Conservation (phyloP, 164 flowering plant species). For the Vitis riparia region DNA sequence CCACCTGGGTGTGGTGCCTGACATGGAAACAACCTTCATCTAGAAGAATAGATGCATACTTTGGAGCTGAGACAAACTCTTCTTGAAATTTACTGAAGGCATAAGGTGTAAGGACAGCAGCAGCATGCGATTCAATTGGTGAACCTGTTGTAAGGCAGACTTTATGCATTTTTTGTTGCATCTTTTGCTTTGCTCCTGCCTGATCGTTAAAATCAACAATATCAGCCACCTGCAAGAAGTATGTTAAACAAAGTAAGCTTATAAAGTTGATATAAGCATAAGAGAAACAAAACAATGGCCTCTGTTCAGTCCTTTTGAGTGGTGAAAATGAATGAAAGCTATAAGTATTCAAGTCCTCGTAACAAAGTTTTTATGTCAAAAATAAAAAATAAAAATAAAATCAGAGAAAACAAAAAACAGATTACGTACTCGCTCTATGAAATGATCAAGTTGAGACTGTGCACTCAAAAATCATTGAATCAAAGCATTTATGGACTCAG, state of each 20-base stretch:
- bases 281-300: no score
- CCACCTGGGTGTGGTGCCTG: conserved; percentile 68
- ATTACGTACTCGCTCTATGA: conserved; percentile 55
- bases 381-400: not conserved
- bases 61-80: conserved; percentile 75
- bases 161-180: conserved; percentile 50
- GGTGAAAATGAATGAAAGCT: no score
- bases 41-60: conserved; percentile 64
- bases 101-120: conserved; percentile 69
- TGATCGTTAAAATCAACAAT: conserved; percentile 54
- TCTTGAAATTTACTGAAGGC: conserved; percentile 77
- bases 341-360: no score
- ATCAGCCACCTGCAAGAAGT: conserved; percentile 45
- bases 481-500: conserved; percentile 57
- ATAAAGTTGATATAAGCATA: not conserved
- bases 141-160: conserved; percentile 71
- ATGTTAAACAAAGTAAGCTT: conserved; percentile 7
- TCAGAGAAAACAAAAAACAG: not conserved
- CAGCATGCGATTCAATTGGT: conserved; percentile 84
- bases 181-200: conserved; percentile 48
- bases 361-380: no score
- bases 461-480: conserved; percentile 68
- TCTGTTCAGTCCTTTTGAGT: no score
- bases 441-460: conserved; percentile 52
- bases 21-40: conserved; percentile 64